phyloP scores from a whole-genome alignment of 805 yeast genomes.

The Saccharomycopsis malanga region DNA sequence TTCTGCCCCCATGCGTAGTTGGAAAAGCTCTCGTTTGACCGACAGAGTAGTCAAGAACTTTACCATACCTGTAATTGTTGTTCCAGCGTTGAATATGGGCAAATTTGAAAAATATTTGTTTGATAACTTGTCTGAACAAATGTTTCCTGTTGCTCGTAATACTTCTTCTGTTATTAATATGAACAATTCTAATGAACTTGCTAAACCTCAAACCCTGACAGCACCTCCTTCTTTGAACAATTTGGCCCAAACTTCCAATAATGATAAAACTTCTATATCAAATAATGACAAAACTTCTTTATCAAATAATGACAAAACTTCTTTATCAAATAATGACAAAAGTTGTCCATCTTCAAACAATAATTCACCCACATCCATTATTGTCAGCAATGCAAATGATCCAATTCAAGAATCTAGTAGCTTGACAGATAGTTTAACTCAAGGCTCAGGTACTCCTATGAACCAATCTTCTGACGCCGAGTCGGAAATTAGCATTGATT shows the following conservation, averaged over 20 bases:
- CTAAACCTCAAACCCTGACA: not conserved
- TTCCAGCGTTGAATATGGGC: constrained; percentile 53
- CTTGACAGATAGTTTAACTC: not conserved
- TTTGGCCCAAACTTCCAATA: constrained; percentile 17
- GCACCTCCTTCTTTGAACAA: not conserved
- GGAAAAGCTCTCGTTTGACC: constrained; percentile 56
- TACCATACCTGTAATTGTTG: constrained; percentile 60
- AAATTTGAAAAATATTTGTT: constrained; percentile 42
- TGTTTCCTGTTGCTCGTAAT: constrained; percentile 1
- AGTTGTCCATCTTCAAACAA: no score
- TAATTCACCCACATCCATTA: not conserved
- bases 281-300: not conserved
- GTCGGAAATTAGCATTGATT: not conserved
- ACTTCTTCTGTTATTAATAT: not conserved
- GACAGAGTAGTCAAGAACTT: constrained; percentile 59
- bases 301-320: not conserved
- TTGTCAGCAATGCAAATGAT: not conserved
- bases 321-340: not conserved
- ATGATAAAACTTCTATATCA: not conserved
- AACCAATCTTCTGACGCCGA: not conserved
- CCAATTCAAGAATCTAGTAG: not conserved
- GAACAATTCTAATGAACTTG: not conserved
- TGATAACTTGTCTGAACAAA: constrained; percentile 17
- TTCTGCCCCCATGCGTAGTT: constrained; percentile 45
- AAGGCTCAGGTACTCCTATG: not conserved